Base-by-base conservation (phyloP, 2,329 filamentous ascomycete genomes). In the Neocatenulostroma microsporum region DNA sequence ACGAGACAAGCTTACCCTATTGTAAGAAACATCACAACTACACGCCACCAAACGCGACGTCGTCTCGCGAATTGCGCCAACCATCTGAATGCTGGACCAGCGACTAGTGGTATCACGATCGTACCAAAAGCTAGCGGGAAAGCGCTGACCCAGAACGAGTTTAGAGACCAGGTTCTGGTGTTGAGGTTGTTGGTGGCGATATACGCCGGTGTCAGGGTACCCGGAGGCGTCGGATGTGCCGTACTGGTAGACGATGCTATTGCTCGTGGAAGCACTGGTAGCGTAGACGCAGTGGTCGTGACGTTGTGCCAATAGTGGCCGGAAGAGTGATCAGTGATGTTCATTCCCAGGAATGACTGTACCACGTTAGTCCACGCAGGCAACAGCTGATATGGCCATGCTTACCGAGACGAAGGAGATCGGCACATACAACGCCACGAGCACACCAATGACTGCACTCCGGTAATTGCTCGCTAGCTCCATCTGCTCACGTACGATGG, bases 391-490 rank as follows among this genome's bases (percentile, higher is more conserved):
- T n/a, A n/a, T n/a, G n/a, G n/a, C n/a, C n/a, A n/a, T n/a, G n/a
- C n/a, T n/a, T n/a, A n/a, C n/a, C n/a, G n/a, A 15, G n/a, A 19
- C 29, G 9, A 31, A 31, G 6, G 29, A 31, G 7, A 31, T 19
- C 13, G 29, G 29, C 11, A 31, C 29, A 18, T 31, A 31, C 18
- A 31, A n/a, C 9, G 29, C 29, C 9, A 31, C 29, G 11, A 31
- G 29, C n/a, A 31, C 29, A 9, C 14, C 29, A 20, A 31, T 31
- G 29, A 19, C 13, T 20, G 29, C 17, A 9, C n/a, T 14, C 9
- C 9, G 3, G n/a, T 31, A 31, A 8, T 21, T 31, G 29, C 17
- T 17, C 7, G 20, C 29, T 10, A 31, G 12, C 14, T 19, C 29
- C n/a, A 31, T 21, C 29, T 31, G 29, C 29, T 31, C 29, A 9